phyloP scores from a whole-genome alignment of 1,284 basidiomycete genomes.

The Stereum hirsutum region DNA sequence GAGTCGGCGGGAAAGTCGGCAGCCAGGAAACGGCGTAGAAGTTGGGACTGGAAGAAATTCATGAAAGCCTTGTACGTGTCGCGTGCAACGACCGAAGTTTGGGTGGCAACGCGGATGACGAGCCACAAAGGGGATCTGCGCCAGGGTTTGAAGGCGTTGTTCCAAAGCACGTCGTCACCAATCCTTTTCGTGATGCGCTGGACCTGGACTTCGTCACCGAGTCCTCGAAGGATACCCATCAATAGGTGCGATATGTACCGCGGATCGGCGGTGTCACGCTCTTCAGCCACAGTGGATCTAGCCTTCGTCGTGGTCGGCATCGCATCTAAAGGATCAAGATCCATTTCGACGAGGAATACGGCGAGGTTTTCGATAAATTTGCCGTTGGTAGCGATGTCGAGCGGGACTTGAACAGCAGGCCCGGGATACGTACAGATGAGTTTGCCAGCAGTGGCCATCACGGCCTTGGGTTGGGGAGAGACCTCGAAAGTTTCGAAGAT shows the following conservation, averaged over 20 bases:
- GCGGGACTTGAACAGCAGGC: constrained; percentile 22
- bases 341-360: constrained; percentile 24
- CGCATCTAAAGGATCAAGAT: constrained; percentile 13
- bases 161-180: constrained; percentile 34
- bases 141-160: constrained; percentile 29
- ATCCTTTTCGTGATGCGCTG: constrained; percentile 28
- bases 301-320: constrained; percentile 13
- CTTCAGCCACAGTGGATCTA: constrained; percentile 16
- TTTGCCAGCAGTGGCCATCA: constrained; percentile 29
- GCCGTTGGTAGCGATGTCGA: constrained; percentile 17
- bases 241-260: constrained; percentile 34
- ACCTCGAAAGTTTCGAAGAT: constrained; percentile 34
- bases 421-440: constrained; percentile 26
- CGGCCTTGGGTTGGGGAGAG: constrained; percentile 19
- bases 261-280: constrained; percentile 24
- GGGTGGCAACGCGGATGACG: constrained; percentile 33
- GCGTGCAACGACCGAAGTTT: constrained; percentile 25
- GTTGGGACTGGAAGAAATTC: constrained; percentile 24
- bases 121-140: constrained; percentile 37
- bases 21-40: constrained; percentile 1
- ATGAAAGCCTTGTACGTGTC: constrained; percentile 37
- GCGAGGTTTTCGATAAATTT: constrained; percentile 20
- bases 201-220: constrained; percentile 18
- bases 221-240: constrained; percentile 27
- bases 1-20: constrained; percentile 8